Base-by-base conservation (phyloP, 225 moss, liverwort and hornwort species). In the Polytrichum commune region DNA sequence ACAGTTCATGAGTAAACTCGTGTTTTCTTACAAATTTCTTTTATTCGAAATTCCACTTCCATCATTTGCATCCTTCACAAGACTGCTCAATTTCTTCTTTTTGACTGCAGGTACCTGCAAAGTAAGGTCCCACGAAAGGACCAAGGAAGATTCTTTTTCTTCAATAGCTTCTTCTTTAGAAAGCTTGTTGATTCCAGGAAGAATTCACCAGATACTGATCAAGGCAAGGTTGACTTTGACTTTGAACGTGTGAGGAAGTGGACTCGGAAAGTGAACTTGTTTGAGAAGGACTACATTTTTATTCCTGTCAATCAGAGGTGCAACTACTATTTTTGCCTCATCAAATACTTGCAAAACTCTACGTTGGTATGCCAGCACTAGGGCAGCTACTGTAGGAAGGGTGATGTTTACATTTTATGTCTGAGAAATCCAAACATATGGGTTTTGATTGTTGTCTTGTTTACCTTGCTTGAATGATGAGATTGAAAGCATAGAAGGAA, bases 251-350 rank as follows among this genome's bases (percentile, higher is more conserved):
- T 84, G 28, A 76, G 74, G 29, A 84, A 79, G 68, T 84, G 80
- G 84, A 84, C 80, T 65, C 74, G 80, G 10, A 75, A 84, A 61
- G 80, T 80, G 54, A 74, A 74, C 65, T 57, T 80, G 72, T 80
- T 84, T 69, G 69, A 80, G 65, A 84, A 84, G 72, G 80, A 84
- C 65, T 84, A 80, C 61, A 72, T 84, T 72, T 80, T 84, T 66
- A 77, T 84, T 74, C 84, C 84, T 65, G 80, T 84, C 23, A 80
- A 80, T 77, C 84, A 80, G 64, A 84, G 84, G 84, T 84, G 68
- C 74, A 70, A 33, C 53, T 32, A 5, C 73, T 35, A 29, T 75
- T 68, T 56, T 27, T 67, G 19, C 30, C 35, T 54, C 29, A 24
- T 24, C 58, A 22, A 58, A 7, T 23, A 24, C 46, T 46, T 46